Conservation (phyloP, 768 basidiomycete species). For the Suillus variegatus region DNA sequence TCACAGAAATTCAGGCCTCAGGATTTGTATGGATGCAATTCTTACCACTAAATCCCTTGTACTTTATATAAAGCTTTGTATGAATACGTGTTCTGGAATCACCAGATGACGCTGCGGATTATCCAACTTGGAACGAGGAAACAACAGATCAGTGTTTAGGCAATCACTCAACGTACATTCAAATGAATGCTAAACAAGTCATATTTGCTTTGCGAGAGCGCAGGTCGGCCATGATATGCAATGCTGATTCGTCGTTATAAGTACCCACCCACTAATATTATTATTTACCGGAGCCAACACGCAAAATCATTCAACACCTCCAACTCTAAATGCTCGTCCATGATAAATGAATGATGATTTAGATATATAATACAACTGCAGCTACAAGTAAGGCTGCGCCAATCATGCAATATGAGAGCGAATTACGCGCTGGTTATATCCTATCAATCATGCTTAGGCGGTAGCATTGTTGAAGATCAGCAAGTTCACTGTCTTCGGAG, state of each 20-base stretch:
- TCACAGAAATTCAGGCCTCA: background rate
- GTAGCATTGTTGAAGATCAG: constrained; percentile 85
- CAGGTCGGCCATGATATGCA: too few relatives aligned
- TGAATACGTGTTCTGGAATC: too few relatives aligned
- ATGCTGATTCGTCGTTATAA: too few relatives aligned
- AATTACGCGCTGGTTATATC: background rate
- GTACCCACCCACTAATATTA: background rate
- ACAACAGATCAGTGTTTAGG: too few relatives aligned
- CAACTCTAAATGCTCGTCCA: background rate
- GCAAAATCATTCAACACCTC: background rate
- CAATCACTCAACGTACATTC: too few relatives aligned
- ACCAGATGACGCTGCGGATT: too few relatives aligned
- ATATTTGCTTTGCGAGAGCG: too few relatives aligned
- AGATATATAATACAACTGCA: constrained; percentile 9
- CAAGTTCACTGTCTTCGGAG: constrained; percentile 61
- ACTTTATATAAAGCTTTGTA: too few relatives aligned
- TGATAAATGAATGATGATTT: constrained; percentile 3
- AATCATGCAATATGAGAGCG: constrained; percentile 9
- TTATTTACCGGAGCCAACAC: background rate
- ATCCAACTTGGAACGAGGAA: too few relatives aligned
- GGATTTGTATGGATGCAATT: background rate
- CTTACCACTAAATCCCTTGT: too few relatives aligned
- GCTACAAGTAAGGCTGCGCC: background rate
- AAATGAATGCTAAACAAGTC: too few relatives aligned
- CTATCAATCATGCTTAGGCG: constrained; percentile 9